Evolutionary conservation across 306 rosid species (phyloP), one percentile per base, ranked within the genome.

Genomic region (Gleditsia sinensis): DNA sequence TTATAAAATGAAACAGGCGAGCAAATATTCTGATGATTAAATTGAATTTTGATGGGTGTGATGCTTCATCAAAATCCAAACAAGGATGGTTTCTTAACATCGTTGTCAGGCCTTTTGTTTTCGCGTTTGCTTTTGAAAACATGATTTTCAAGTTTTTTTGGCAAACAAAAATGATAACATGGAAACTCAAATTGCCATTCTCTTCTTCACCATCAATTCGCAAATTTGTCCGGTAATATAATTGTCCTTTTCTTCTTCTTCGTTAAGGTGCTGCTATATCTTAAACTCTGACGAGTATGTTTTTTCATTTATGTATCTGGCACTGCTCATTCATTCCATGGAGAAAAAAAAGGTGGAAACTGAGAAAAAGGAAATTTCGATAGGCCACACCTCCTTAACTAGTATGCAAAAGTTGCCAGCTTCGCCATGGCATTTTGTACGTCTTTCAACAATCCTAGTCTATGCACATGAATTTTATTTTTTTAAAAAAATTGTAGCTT

Each of bases 261-360:
- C 16, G 17, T 78, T 40, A 58, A 50, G 10, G 32, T 71, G 54
- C 56, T 37, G 63, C 39, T 36, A 16, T n/a, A 50, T 71, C 19
- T 54, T 57, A 49, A 75, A 75, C 42, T 11, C 57, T 32, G 63
- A 46, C 75, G 30, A 0, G 75, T 62, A 30, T 28, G 24, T 49
- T 8, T 69, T 68, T 75, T 67, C 64, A 75, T 43, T 43, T 12
- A 71, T 36, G 24, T 63, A 33, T 21, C 21, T 77, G 49, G 56
- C 62, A 77, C 19, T 67, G 7, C 25, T 28, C 75, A 68, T 77
- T 76, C 68, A 80, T 84, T 84, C 43, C 45, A 72, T 63, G 20
- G 23, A 49, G 64, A 8, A 33, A 39, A 70, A 68, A 55, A 79
- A 51, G 9, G 66, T 59, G 9, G 66, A 53, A 75, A 65, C 42